A percentile compares a stretch with the other conserved stretches of the same genome.
Evolutionary conservation across 768 basidiomycete genomes (phyloP).

Genomic region (Fomitopsis pulvina): DNA sequence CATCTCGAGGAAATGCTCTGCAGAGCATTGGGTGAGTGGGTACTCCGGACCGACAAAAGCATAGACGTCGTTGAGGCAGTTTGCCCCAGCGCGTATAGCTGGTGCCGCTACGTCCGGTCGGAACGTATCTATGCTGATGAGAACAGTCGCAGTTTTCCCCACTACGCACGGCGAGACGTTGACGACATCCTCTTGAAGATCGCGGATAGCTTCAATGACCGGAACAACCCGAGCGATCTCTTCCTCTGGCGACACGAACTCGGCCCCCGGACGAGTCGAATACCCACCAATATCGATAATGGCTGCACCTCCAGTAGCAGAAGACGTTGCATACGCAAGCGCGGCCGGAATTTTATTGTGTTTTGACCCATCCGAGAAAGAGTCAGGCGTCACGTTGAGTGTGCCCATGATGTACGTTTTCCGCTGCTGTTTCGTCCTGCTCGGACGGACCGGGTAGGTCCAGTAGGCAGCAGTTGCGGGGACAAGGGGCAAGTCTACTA

Average conservation of each 20-base stretch:
- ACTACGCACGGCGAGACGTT: constrained; percentile 1
- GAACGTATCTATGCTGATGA: constrained; percentile 86
- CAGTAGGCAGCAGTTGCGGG: constrained; percentile 47
- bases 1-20: constrained; percentile 50
- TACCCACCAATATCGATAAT: constrained; percentile 94
- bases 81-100: constrained; percentile 77
- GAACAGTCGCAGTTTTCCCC: constrained; percentile 23
- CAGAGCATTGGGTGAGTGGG: constrained; percentile 25
- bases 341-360: constrained; percentile 49
- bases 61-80: constrained; percentile 91
- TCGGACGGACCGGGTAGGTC: constrained; percentile 30
- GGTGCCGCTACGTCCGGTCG: constrained; percentile 72
- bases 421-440: constrained; percentile 15
- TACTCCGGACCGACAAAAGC: constrained; percentile 63
- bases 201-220: constrained; percentile 53
- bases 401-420: constrained; percentile 84
- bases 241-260: constrained; percentile 56
- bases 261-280: constrained; percentile 82
- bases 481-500: constrained; percentile 19
- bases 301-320: constrained; percentile 53
- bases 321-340: constrained; percentile 40
- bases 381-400: constrained; percentile 91
- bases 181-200: background rate
- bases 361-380: constrained; percentile 83
- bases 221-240: constrained; percentile 73